phyloP scores from a whole-genome alignment of 768 basidiomycete species.

The Tephrocybe sp. region DNA sequence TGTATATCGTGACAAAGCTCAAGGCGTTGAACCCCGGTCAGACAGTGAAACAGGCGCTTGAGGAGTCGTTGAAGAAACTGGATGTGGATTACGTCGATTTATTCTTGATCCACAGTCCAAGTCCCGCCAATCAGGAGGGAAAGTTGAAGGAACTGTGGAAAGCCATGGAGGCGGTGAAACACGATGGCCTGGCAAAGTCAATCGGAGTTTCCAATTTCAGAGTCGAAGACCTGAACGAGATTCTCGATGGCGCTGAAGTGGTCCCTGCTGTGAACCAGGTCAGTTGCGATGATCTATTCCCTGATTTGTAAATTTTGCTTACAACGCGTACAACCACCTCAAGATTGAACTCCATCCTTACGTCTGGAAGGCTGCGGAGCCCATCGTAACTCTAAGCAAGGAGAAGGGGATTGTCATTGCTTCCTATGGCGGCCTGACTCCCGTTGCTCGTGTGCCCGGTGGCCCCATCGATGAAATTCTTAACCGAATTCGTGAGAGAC shows the following conservation, averaged over 20 bases:
- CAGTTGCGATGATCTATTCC: constrained; percentile 1
- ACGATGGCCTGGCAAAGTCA: constrained; percentile 46
- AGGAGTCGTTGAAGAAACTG: constrained; percentile 55
- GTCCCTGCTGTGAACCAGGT: constrained; percentile 75
- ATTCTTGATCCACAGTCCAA: constrained; percentile 59
- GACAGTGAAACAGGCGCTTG: constrained; percentile 48
- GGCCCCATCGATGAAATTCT: constrained; percentile 65
- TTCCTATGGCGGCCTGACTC: constrained; percentile 63
- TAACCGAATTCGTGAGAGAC: constrained; percentile 47
- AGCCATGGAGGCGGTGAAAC: constrained; percentile 57
- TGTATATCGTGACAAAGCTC: constrained; percentile 68
- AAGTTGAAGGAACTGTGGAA: constrained; percentile 56
- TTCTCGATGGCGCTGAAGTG: constrained; percentile 51
- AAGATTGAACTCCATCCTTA: constrained; percentile 75
- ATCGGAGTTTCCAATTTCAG: constrained; percentile 75
- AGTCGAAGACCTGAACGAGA: constrained; percentile 49
- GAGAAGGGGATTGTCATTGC: constrained; percentile 64
- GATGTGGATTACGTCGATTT: constrained; percentile 57
- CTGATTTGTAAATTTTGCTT: neutral
- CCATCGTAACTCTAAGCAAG: constrained; percentile 51
- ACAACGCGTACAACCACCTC: neutral
- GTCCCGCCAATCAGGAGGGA: constrained; percentile 33
- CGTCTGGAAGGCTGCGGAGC: constrained; percentile 59
- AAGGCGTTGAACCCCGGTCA: constrained; percentile 38
- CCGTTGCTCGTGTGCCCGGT: constrained; percentile 38